A percentile compares a stretch with the other conserved stretches of the same genome.
Conservation (phyloP, 352 stramenopile species). For the Phytopythium cucurbitacearum region DNA sequence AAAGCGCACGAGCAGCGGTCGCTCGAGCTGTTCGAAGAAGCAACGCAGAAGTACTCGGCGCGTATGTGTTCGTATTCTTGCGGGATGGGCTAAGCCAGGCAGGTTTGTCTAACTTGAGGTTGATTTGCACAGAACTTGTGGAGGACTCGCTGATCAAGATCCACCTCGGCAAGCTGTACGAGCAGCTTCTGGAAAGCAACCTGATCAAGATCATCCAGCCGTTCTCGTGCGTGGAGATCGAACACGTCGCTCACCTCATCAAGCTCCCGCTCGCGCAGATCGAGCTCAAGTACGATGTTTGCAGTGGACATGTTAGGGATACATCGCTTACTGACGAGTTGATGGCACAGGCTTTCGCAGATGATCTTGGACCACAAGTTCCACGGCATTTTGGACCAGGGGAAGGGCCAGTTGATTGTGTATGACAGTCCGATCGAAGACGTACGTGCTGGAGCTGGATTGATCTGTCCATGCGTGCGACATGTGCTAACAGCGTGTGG, state of each 20-base stretch:
- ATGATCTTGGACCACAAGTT: slow-evolving; percentile 99
- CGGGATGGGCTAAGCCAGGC: background rate
- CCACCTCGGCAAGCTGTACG: slow-evolving; percentile 96
- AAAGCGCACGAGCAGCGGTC: slow-evolving; percentile 94
- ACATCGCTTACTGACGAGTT: background rate
- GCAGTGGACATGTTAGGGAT: background rate
- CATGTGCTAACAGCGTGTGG: slow-evolving; percentile 8
- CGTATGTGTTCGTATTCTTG: slow-evolving; percentile 29
- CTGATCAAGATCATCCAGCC: slow-evolving; percentile 99
- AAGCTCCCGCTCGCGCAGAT: slow-evolving; percentile 90
- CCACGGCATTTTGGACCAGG: slow-evolving; percentile 98
- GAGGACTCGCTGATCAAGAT: slow-evolving; percentile 88
- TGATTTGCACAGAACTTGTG: slow-evolving; percentile 57
- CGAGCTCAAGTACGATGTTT: slow-evolving; percentile 68
- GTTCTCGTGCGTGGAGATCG: slow-evolving; percentile 96
- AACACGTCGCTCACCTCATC: slow-evolving; percentile 96
- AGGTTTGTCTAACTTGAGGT: background rate
- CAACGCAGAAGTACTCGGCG: slow-evolving; percentile 86
- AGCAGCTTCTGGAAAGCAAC: slow-evolving; percentile 98
- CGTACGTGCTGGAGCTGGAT: slow-evolving; percentile 42
- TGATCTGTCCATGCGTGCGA: background rate
- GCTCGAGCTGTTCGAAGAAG: slow-evolving; percentile 85
- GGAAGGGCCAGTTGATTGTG: slow-evolving; percentile 98
- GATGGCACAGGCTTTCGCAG: slow-evolving; percentile 92
- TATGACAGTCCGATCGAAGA: slow-evolving; percentile 94